Evolutionary conservation across 768 basidiomycete genomes (phyloP).

Genomic region (Lactifluus volemus): DNA sequence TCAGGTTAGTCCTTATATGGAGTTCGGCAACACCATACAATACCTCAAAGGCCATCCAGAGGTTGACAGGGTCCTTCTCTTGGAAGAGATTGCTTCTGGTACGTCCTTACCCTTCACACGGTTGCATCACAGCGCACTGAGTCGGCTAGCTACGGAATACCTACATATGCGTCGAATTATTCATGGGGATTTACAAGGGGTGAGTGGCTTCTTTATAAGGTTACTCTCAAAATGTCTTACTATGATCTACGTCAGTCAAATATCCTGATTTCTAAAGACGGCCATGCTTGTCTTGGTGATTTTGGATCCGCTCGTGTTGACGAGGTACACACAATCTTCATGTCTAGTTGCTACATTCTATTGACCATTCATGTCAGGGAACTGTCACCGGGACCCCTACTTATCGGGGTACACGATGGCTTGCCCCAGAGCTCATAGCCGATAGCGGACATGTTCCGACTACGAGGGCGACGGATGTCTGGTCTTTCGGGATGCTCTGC

Average conservation of each 20-base stretch:
- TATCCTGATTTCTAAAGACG: slow-evolving; percentile 2
- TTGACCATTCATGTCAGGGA: background rate
- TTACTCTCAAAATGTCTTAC: background rate
- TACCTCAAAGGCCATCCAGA: slow-evolving; percentile 3
- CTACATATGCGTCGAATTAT: slow-evolving; percentile 8
- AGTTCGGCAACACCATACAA: slow-evolving; percentile 2
- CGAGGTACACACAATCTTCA: background rate
- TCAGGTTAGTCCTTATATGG: slow-evolving; percentile 13
- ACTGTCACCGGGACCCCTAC: background rate
- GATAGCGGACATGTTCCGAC: background rate
- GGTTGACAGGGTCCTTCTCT: slow-evolving; percentile 2
- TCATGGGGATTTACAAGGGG: slow-evolving; percentile 14
- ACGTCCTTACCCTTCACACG: background rate
- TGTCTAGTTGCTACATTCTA: background rate
- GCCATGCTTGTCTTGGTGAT: slow-evolving; percentile 2
- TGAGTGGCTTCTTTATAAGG: background rate
- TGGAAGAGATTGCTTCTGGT: slow-evolving; percentile 12
- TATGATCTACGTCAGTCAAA: background rate
- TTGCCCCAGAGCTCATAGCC: slow-evolving; percentile 15
- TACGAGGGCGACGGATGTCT: slow-evolving; percentile 35
- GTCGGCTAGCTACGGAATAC: slow-evolving; percentile 8
- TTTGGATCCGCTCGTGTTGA: slow-evolving; percentile 14
- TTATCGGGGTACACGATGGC: slow-evolving; percentile 10
- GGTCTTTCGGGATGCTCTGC: slow-evolving; percentile 42
- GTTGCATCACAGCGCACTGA: background rate